phyloP scores from a whole-genome alignment of 352 stramenopile genomes.

The Phytophthora multivora region DNA sequence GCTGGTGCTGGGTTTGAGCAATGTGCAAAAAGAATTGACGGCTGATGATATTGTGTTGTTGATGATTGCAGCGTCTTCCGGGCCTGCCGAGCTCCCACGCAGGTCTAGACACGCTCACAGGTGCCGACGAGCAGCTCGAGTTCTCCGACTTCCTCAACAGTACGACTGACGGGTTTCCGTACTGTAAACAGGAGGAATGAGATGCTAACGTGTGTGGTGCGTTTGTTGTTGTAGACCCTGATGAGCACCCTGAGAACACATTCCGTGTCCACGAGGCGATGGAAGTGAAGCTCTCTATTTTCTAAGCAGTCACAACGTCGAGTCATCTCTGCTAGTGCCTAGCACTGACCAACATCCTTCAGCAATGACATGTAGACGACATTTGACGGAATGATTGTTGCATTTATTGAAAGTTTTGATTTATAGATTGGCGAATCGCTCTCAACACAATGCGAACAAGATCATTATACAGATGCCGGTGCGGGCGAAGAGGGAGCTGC shows the following conservation, averaged over 20 bases:
- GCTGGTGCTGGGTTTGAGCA: background rate
- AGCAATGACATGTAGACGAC: slow-evolving; percentile 27
- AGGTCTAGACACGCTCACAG: slow-evolving; percentile 81
- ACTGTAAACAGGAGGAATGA: background rate
- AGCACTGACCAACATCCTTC: background rate
- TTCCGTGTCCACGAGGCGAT: slow-evolving; percentile 89
- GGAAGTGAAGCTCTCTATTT: slow-evolving; percentile 90
- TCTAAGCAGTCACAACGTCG: slow-evolving; percentile 50
- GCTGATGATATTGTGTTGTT: background rate
- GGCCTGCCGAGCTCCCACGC: slow-evolving; percentile 77
- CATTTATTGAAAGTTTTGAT: slow-evolving; percentile 14
- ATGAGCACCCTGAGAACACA: slow-evolving; percentile 76
- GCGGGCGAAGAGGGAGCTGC: slow-evolving; percentile 14
- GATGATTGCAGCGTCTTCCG: slow-evolving; percentile 63
- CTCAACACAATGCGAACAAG: slow-evolving; percentile 9
- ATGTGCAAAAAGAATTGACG: background rate
- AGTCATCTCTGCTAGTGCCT: background rate
- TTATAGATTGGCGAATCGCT: background rate
- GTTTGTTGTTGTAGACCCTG: slow-evolving; percentile 52
- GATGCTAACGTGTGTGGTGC: slow-evolving; percentile 12
- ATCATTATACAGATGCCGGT: slow-evolving; percentile 15
- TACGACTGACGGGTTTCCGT: slow-evolving; percentile 16
- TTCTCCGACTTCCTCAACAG: slow-evolving; percentile 87
- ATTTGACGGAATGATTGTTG: slow-evolving; percentile 21
- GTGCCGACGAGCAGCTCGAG: slow-evolving; percentile 78